These are phyloP conservation scores for Sporothrix pseudoabietina DNA, from an alignment of 2,329 filamentous ascomycete species.

Conservation along the genomic window DNA sequence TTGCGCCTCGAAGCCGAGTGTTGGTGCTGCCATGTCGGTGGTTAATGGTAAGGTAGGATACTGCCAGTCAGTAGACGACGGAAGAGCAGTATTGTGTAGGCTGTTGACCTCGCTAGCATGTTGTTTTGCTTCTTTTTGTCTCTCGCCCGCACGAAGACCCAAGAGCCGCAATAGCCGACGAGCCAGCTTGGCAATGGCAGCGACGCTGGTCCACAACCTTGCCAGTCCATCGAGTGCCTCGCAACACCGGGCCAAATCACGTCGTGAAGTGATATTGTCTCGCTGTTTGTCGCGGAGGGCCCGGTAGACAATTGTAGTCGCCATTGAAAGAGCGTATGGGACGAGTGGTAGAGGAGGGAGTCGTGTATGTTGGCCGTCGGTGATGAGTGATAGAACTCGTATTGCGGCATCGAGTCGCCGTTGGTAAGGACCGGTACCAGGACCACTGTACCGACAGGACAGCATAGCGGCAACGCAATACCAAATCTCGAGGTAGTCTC, in stretches of 20 bases:
- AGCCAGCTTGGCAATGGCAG: not conserved
- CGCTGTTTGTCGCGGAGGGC: conserved; percentile 20
- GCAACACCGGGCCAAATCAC: not conserved
- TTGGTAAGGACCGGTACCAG: not conserved
- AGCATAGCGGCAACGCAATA: conserved; percentile 21
- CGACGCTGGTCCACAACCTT: conserved; percentile 2
- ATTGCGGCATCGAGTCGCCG: conserved; percentile 12
- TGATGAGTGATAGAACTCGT: not conserved
- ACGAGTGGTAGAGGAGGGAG: conserved; percentile 10
- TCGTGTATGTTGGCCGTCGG: not conserved
- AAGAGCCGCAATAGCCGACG: not conserved
- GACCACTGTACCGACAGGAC: conserved; percentile 14
- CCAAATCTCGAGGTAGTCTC: conserved; percentile 23
- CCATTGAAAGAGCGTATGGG: conserved; percentile 19
- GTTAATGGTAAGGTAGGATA: not conserved
- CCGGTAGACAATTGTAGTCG: conserved; percentile 10
- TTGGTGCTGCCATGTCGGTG: not conserved
- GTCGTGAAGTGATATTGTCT: not conserved
- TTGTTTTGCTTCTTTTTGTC: not conserved
- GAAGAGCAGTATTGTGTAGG: not conserved
- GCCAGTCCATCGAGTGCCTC: conserved; percentile 5
- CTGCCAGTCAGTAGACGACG: not conserved
- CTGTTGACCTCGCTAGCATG: not conserved
- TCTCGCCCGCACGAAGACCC: not conserved
- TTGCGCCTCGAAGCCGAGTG: conserved; percentile 1